phyloP scores from a whole-genome alignment of 78 protist genomes.

The Planoprotostelium fungivorum region DNA sequence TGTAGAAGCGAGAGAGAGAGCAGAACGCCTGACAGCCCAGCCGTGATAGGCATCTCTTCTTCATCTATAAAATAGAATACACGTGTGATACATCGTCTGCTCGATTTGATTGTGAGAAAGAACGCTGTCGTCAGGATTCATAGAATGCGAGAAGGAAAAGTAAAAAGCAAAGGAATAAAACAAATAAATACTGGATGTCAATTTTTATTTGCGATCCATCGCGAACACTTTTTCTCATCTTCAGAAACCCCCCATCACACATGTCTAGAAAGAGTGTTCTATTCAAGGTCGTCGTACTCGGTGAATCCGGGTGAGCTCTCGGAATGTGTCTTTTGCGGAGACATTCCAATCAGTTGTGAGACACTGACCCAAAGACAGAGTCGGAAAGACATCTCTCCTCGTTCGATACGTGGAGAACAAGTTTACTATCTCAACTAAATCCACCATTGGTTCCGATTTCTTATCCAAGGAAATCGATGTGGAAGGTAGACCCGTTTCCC shows the following conservation, averaged over 20 bases:
- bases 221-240: no score
- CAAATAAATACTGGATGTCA: no score
- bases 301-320: conserved; percentile 10
- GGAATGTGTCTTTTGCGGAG: not conserved
- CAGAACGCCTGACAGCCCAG: no score
- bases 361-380: conserved; percentile 3
- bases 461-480: conserved; percentile 2
- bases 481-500: not conserved
- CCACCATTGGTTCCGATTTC: conserved; percentile 4
- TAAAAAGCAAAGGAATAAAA: no score
- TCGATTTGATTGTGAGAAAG: no score
- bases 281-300: conserved; percentile 9
- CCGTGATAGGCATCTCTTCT: no score
- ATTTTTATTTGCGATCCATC: no score
- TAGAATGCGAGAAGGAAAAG: no score
- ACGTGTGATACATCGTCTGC: no score
- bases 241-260: no score
- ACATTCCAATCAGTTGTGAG: not conserved
- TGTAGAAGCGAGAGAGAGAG: not conserved
- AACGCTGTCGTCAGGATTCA: no score
- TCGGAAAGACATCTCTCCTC: conserved; percentile 17
- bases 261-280: not conserved
- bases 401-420: conserved; percentile 10
- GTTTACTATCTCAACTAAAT: not conserved
- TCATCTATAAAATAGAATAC: no score